Evolutionary conservation across 2,329 filamentous ascomycete species (phyloP).

Genomic region (Diaporthe nobilis): DNA sequence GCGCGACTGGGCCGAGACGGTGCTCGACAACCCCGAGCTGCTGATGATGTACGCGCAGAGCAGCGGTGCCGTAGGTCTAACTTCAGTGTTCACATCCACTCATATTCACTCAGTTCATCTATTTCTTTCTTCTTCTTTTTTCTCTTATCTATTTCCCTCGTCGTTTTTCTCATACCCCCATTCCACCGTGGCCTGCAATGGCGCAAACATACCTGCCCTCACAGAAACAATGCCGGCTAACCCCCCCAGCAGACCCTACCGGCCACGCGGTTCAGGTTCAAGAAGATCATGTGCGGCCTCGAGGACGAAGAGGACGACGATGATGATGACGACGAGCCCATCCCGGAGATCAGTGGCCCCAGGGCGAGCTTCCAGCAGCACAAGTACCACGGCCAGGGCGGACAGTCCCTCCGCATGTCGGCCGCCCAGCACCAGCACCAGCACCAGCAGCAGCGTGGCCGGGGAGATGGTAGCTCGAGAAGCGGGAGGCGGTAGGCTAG

Average conservation of each 20-base stretch:
- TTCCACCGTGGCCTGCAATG: not conserved
- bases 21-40: slow-evolving; percentile 70
- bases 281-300: slow-evolving; percentile 68
- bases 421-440: slow-evolving; percentile 5
- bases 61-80: slow-evolving; percentile 64
- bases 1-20: slow-evolving; percentile 64
- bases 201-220: not conserved
- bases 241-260: slow-evolving; percentile 64
- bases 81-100: not conserved
- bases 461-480: slow-evolving; percentile 11
- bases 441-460: slow-evolving; percentile 32
- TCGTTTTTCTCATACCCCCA: not conserved
- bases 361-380: slow-evolving; percentile 34
- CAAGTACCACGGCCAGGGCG: slow-evolving; percentile 40
- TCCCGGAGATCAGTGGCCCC: slow-evolving; percentile 16
- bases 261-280: slow-evolving; percentile 69
- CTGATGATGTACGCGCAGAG: slow-evolving; percentile 72
- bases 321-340: slow-evolving; percentile 38
- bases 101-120: not conserved
- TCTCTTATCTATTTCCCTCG: not conserved
- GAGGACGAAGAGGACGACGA: slow-evolving; percentile 55
- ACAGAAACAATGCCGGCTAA: not conserved
- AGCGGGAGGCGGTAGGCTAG: not conserved
- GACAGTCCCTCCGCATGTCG: slow-evolving; percentile 30
- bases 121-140: not conserved